Evolutionary conservation across 805 yeast species (phyloP).

Genomic region (Lachancea kluyveri): DNA sequence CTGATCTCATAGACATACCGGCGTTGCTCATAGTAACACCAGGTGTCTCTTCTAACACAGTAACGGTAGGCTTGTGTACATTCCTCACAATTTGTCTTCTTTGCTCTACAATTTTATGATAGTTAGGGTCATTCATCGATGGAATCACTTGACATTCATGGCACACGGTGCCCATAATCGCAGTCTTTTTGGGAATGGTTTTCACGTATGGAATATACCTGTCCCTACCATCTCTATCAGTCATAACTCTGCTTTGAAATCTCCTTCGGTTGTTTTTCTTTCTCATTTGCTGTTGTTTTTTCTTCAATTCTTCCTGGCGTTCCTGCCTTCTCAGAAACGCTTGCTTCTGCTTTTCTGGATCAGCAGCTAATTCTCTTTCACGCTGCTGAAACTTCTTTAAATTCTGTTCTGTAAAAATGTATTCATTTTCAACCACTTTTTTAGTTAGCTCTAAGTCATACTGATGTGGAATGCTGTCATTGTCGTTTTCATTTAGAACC

Average conservation of each 20-base stretch:
- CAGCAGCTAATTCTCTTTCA: slow-evolving; percentile 31
- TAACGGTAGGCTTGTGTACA: slow-evolving; percentile 53
- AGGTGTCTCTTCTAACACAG: slow-evolving; percentile 70
- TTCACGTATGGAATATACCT: slow-evolving; percentile 74
- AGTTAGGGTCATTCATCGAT: slow-evolving; percentile 63
- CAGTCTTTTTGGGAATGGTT: slow-evolving; percentile 84
- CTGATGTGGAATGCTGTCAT: slow-evolving; percentile 66
- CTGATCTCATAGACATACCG: slow-evolving; percentile 74
- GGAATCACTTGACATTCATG: slow-evolving; percentile 93
- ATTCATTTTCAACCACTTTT: slow-evolving; percentile 77
- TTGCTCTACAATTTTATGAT: slow-evolving; percentile 53
- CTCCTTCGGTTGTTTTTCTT: slow-evolving; percentile 32
- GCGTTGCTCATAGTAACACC: slow-evolving; percentile 86
- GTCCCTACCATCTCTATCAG: slow-evolving; percentile 35
- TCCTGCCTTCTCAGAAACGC: slow-evolving; percentile 29
- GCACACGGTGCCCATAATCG: slow-evolving; percentile 77
- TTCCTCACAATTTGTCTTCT: slow-evolving; percentile 43
- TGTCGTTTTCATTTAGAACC: slow-evolving; percentile 44
- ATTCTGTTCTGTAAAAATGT: slow-evolving; percentile 82
- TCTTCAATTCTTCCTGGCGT: slow-evolving; percentile 31
- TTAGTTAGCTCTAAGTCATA: slow-evolving; percentile 77
- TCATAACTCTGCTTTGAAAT: slow-evolving; percentile 32
- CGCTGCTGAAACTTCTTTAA: slow-evolving; percentile 46
- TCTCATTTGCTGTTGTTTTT: slow-evolving; percentile 34
- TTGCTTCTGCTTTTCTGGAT: slow-evolving; percentile 34